Evolutionary conservation across 2,329 filamentous ascomycete genomes (phyloP), one percentile per base, ranked within the genome.

Genomic region (Alternaria viburni): DNA sequence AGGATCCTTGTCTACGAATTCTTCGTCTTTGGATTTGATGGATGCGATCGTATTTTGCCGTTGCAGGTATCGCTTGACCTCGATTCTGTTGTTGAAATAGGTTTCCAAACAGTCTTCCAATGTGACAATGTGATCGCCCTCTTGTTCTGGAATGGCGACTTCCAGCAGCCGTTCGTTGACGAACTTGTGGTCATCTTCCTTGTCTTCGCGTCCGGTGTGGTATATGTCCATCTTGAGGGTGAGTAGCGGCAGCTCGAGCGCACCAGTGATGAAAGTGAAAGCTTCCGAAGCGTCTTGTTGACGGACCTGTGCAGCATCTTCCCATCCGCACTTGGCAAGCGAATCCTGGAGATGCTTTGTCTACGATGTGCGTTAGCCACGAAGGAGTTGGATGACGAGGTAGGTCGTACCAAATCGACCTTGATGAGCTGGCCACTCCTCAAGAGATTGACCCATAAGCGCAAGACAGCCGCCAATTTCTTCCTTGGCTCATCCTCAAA

Each of bases 211-310:
- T 13, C 95, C 96, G 23, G 93, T 92, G 74, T 97, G 96, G 71
- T 95, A 97, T 13, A 98, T 89, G 76, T 98, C 94, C 83, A 97
- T 95, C 77, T 97, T 96, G 41, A 98, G 81, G 0, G 94, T 94
- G 25, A 98, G 86, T 2, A 98, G 85, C 7, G 96, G 96, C 15
- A 98, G 81, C 71, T 97, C 90, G 19, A 99, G 86, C 21, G 91
- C 93, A 69, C 93, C 94, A 0, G 95, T 97, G 67, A 99, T 93
- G 77, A 97, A 97, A 0, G 90, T 92, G 77, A 98, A 98, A 1
- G 94, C 94, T 80, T 99, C 96, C 0, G 96, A 97, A 0, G 93
- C 93, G 79, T 99, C 96, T 80, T 99, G 96, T 76, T 98, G 96
- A 70, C 90, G 87, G n/a, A 92, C 77, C 61, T 87, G 81, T 21